Conservation (phyloP, 2,329 filamentous ascomycete species). For the Sporothrix pallida region DNA sequence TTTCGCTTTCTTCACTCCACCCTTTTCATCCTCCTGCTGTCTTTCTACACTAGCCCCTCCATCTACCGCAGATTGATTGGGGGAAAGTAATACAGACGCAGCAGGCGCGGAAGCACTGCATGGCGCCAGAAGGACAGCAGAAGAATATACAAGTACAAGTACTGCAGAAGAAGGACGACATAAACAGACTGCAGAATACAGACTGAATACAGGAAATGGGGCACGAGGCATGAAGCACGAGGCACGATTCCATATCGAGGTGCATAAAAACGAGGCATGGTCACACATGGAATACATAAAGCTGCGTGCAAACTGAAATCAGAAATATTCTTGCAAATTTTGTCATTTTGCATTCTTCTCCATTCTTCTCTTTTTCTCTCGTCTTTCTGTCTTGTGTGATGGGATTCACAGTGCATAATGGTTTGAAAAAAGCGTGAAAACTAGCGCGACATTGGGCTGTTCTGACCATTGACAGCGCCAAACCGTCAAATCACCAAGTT, state of each 20-base stretch:
- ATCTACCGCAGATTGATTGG: constrained; percentile 14
- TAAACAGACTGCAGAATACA: neutral
- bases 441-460: neutral
- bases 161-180: constrained; percentile 4
- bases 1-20: neutral
- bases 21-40: neutral
- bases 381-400: neutral
- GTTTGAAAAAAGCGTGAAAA: neutral
- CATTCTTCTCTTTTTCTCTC: neutral
- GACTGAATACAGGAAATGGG: neutral
- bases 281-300: neutral
- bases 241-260: neutral
- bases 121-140: constrained; percentile 21
- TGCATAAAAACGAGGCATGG: neutral
- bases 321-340: no score
- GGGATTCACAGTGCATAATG: neutral
- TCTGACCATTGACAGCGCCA: neutral
- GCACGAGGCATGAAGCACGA: neutral
- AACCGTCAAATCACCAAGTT: neutral
- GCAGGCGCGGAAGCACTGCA: constrained; percentile 10
- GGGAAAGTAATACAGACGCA: constrained; percentile 2
- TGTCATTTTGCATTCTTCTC: neutral
- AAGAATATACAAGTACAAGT: neutral
- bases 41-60: constrained; percentile 17
- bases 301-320: neutral